Conservation (phyloP, 306 rosid species). For the Sechiopsis laciniata region DNA sequence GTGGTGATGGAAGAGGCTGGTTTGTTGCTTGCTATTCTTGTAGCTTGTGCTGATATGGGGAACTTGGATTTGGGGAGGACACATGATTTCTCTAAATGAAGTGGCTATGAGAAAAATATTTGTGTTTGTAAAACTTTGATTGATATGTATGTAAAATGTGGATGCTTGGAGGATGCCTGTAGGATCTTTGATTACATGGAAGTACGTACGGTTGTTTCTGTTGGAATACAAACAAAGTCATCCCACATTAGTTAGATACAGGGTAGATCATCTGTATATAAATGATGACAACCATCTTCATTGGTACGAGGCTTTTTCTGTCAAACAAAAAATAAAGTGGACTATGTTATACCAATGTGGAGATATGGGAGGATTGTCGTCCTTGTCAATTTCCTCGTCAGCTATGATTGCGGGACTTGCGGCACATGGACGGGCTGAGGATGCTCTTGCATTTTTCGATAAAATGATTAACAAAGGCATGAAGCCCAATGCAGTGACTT, state of each 20-base stretch:
- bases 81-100: conserved; percentile 34
- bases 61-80: conserved; percentile 36
- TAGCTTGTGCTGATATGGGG: conserved; percentile 52
- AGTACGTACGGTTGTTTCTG: conserved; percentile 40
- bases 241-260: too few relatives aligned
- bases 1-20: too few relatives aligned
- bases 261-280: too few relatives aligned
- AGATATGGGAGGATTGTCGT: too few relatives aligned
- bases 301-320: too few relatives aligned
- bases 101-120: conserved; percentile 31
- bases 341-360: too few relatives aligned
- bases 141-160: conserved; percentile 55
- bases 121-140: conserved; percentile 42
- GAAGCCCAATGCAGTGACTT: conserved; percentile 45
- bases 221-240: too few relatives aligned
- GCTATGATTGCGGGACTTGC: conserved; percentile 52
- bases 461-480: conserved; percentile 35
- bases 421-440: conserved; percentile 46
- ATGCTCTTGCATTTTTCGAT: conserved; percentile 35
- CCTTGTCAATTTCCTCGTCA: conserved; percentile 27
- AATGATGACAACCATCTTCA: too few relatives aligned
- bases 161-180: conserved; percentile 43
- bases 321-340: too few relatives aligned
- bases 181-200: conserved; percentile 32
- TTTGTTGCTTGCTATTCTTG: conserved; percentile 40